Evolutionary conservation across 768 basidiomycete species (phyloP).

Genomic region (Suillus weaverae): DNA sequence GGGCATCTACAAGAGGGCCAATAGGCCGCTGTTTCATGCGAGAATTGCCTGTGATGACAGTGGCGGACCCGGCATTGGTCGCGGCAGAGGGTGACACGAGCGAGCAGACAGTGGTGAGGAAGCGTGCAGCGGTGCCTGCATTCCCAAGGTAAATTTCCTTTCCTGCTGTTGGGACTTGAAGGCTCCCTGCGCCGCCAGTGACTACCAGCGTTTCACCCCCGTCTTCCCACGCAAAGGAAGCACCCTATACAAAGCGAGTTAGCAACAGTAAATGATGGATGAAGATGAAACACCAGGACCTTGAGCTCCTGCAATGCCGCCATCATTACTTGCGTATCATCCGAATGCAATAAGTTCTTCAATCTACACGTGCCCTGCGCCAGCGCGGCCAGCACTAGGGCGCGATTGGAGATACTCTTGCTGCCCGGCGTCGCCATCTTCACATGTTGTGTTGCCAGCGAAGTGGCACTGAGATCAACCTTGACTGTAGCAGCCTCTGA

Average conservation of each 20-base stretch:
- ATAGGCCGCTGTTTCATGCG: conserved; percentile 99
- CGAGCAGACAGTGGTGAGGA: conserved; percentile 95
- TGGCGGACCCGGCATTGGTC: conserved; percentile 44
- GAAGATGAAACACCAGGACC: conserved; percentile 39
- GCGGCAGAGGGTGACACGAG: conserved; percentile 59
- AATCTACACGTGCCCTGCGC: conserved; percentile 85
- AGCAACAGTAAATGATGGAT: not conserved
- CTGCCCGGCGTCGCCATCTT: conserved; percentile 93
- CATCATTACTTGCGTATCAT: conserved; percentile 99
- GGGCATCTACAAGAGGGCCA: conserved; percentile 90
- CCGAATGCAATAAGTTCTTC: conserved; percentile 90
- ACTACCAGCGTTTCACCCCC: conserved; percentile 95
- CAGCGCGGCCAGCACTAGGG: conserved; percentile 89
- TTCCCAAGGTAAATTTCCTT: conserved; percentile 96
- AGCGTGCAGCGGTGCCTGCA: conserved; percentile 96
- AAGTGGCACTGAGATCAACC: conserved; percentile 27
- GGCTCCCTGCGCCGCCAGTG: conserved; percentile 77
- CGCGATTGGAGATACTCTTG: conserved; percentile 95
- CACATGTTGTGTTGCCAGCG: conserved; percentile 31
- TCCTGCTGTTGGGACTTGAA: conserved; percentile 73
- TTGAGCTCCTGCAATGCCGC: conserved; percentile 84
- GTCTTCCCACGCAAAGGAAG: conserved; percentile 93
- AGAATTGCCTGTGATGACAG: conserved; percentile 94
- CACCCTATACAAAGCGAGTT: conserved; percentile 56
- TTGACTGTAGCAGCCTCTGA: conserved; percentile 76